Conservation (phyloP, 2,329 filamentous ascomycete genomes). For the Aspergillus carbonarius region DNA sequence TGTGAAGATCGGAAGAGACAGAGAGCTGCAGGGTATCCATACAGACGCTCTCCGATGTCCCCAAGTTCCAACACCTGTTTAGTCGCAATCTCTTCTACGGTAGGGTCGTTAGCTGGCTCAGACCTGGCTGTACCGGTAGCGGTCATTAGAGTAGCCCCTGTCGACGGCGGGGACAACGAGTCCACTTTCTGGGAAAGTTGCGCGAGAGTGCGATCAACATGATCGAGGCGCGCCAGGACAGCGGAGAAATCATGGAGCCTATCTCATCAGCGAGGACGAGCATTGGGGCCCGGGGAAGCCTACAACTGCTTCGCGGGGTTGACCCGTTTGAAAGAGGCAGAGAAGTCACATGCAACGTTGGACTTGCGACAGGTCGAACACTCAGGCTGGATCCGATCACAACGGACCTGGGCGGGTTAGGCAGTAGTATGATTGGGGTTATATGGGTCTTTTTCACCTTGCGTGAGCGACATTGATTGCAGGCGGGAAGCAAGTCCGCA, state of each 20-base stretch:
- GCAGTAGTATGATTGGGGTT: background rate
- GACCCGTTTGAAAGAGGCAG: background rate
- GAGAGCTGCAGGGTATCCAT: background rate
- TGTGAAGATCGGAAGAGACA: background rate
- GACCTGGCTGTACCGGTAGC: background rate
- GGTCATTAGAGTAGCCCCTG: background rate
- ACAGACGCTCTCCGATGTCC: background rate
- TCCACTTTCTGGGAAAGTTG: background rate
- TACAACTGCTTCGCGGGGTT: background rate
- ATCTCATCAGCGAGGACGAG: background rate
- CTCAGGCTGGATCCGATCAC: background rate
- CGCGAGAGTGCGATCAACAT: background rate
- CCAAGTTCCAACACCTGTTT: background rate
- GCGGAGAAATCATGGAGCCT: background rate
- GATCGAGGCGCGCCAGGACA: background rate
- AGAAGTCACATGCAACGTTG: background rate
- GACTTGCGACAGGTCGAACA: constrained; percentile 3
- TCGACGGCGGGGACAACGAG: background rate
- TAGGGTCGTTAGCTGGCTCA: background rate
- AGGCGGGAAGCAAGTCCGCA: background rate
- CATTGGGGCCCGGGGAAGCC: background rate
- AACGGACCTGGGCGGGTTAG: background rate
- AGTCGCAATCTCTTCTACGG: background rate
- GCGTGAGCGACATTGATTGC: background rate
- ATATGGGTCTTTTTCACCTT: background rate